phyloP scores from a whole-genome alignment of 2,329 filamentous ascomycete genomes.

The Cadophora malorum region DNA sequence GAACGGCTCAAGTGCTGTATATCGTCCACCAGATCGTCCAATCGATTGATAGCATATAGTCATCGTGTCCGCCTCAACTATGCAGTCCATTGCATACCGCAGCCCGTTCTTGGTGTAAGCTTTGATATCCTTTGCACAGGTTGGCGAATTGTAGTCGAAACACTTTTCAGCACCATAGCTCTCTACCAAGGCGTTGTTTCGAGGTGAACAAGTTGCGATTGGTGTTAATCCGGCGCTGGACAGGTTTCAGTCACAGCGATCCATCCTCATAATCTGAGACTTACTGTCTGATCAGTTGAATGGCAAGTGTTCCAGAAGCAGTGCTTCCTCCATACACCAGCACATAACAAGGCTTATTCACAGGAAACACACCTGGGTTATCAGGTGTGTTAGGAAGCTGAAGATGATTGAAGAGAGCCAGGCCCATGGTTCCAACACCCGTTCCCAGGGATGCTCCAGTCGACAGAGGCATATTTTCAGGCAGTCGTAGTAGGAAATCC shows the following conservation, averaged over 20 bases:
- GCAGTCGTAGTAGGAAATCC: conserved; percentile 50
- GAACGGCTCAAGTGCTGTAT: conserved; percentile 30
- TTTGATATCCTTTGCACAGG: conserved; percentile 47
- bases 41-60: conserved; percentile 49
- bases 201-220: conserved; percentile 48
- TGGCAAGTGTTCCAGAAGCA: conserved; percentile 51
- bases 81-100: conserved; percentile 48
- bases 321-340: conserved; percentile 55
- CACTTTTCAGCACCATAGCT: conserved; percentile 49
- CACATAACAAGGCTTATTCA: conserved; percentile 38
- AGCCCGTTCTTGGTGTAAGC: conserved; percentile 49
- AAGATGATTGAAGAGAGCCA: conserved; percentile 15
- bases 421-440: conserved; percentile 14
- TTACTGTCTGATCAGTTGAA: conserved; percentile 51
- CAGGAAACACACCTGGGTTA: conserved; percentile 15
- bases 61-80: conserved; percentile 45
- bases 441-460: conserved; percentile 15
- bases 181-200: conserved; percentile 48
- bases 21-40: conserved; percentile 45
- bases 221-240: conserved; percentile 21
- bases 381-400: conserved; percentile 18
- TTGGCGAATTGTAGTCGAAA: conserved; percentile 50
- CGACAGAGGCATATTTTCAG: conserved; percentile 40
- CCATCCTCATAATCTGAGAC: conserved; percentile 17
- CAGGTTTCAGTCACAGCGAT: not conserved